These are phyloP conservation scores for Dipteronia dyeriana DNA, from an alignment of 345 rosid species.

Conservation along the genomic window DNA sequence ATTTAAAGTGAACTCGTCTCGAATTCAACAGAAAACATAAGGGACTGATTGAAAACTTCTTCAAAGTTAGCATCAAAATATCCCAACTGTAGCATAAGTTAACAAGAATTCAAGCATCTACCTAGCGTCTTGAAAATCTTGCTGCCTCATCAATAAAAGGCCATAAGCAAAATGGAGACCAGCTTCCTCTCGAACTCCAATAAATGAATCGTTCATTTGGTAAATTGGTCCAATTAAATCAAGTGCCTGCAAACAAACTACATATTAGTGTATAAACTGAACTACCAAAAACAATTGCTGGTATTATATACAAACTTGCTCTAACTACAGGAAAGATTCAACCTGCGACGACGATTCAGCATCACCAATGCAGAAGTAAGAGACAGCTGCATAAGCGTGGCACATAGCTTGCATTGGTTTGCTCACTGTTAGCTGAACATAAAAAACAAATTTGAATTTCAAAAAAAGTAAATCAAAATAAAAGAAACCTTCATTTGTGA, in stretches of 20 bases:
- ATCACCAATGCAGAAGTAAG: conserved; percentile 87
- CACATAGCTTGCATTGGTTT: conserved; percentile 89
- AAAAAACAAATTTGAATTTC: conserved; percentile 15
- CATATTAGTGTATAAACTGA: conserved; percentile 5
- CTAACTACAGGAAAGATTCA: conserved; percentile 15
- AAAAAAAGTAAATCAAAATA: background rate
- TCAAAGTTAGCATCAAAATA: background rate
- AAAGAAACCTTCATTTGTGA: background rate
- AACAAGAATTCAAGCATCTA: conserved; percentile 28
- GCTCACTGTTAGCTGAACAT: conserved; percentile 79
- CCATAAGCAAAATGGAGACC: conserved; percentile 92
- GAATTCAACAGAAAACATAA: conserved; percentile 5
- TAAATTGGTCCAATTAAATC: conserved; percentile 88
- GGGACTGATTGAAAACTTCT: background rate
- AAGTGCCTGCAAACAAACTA: conserved; percentile 61
- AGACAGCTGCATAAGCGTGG: conserved; percentile 93
- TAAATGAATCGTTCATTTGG: conserved; percentile 73
- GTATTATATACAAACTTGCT: background rate
- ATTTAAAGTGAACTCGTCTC: background rate
- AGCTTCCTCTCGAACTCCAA: conserved; percentile 91
- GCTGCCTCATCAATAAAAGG: conserved; percentile 92
- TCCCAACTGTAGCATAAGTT: conserved; percentile 2
- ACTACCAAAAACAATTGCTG: background rate
- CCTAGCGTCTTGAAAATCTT: conserved; percentile 92
- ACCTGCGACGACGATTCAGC: conserved; percentile 96